phyloP scores from a whole-genome alignment of 2,329 filamentous ascomycete species.

The Elsinoe arachidis region DNA sequence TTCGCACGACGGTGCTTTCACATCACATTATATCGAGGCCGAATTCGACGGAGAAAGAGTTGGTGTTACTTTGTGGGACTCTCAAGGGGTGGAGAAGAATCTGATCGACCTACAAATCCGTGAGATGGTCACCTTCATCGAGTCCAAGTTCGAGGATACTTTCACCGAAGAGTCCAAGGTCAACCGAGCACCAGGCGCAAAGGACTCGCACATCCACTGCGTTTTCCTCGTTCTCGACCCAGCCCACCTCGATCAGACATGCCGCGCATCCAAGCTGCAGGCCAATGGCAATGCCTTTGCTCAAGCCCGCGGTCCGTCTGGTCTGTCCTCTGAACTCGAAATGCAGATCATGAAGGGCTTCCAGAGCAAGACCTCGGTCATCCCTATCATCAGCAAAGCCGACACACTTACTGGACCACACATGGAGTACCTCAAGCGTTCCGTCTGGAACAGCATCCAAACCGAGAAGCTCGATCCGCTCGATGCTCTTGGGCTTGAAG shows the following conservation, averaged over 20 bases:
- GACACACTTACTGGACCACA: slow-evolving; percentile 94
- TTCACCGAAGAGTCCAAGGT: slow-evolving; percentile 98
- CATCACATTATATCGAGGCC: slow-evolving; percentile 83
- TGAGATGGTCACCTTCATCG: slow-evolving; percentile 83
- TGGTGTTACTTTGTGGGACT: slow-evolving; percentile 93
- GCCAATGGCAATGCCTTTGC: slow-evolving; percentile 42
- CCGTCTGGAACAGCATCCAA: slow-evolving; percentile 82
- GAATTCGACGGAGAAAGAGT: slow-evolving; percentile 89
- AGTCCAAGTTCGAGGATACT: slow-evolving; percentile 97
- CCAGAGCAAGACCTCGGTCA: slow-evolving; percentile 87
- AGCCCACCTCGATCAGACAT: slow-evolving; percentile 71
- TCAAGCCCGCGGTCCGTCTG: slow-evolving; percentile 43
- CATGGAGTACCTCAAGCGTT: slow-evolving; percentile 85
- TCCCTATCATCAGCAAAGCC: slow-evolving; percentile 92
- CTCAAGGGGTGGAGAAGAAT: slow-evolving; percentile 87
- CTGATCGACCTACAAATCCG: slow-evolving; percentile 89
- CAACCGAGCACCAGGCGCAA: slow-evolving; percentile 78
- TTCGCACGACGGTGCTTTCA: slow-evolving; percentile 49
- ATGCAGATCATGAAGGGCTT: slow-evolving; percentile 81
- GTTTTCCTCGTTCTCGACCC: slow-evolving; percentile 91
- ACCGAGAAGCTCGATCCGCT: slow-evolving; percentile 79
- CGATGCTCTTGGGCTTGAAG: slow-evolving; percentile 74
- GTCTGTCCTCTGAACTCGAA: slow-evolving; percentile 81
- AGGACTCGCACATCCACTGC: slow-evolving; percentile 95
- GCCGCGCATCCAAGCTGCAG: slow-evolving; percentile 31